phyloP scores from a whole-genome alignment of 768 basidiomycete species.

The Trametes cingulata region DNA sequence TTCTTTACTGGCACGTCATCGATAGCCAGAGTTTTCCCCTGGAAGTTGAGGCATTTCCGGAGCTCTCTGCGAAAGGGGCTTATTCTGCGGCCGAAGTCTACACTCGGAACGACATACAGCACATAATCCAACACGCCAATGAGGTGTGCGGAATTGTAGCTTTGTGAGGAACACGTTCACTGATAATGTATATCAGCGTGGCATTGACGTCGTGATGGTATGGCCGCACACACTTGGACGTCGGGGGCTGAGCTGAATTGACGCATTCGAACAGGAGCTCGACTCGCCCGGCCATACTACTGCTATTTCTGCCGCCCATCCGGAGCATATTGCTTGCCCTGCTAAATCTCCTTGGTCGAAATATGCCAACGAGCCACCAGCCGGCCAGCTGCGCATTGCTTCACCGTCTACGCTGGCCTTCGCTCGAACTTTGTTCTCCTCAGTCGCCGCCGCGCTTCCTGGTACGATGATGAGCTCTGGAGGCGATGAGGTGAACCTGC shows the following conservation, averaged over 20 bases:
- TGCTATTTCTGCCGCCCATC: constrained; percentile 60
- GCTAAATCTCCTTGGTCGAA: constrained; percentile 54
- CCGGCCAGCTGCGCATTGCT: constrained; percentile 80
- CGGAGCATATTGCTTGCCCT: constrained; percentile 73
- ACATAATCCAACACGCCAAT: constrained; percentile 68
- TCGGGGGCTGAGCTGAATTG: too few relatives aligned
- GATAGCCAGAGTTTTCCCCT: constrained; percentile 85
- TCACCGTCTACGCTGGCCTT: constrained; percentile 61
- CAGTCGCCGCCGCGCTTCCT: constrained; percentile 53
- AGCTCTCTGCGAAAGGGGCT: constrained; percentile 63
- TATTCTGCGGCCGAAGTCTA: constrained; percentile 62
- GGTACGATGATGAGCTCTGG: constrained; percentile 75
- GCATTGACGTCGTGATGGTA: constrained; percentile 69
- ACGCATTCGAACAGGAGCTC: constrained; percentile 53
- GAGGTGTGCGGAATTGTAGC: constrained; percentile 46
- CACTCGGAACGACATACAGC: constrained; percentile 52
- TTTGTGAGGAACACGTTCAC: neutral
- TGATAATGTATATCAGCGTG: constrained; percentile 43
- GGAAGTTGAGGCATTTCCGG: constrained; percentile 57
- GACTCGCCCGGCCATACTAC: constrained; percentile 86
- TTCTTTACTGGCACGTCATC: constrained; percentile 83
- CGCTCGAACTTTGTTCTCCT: constrained; percentile 50
- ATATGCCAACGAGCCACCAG: constrained; percentile 73
- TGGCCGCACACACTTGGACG: neutral
- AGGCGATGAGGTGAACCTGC: constrained; percentile 76